phyloP scores from a whole-genome alignment of 371 early-diverging fungal genomes.

The Mycotypha africana region DNA sequence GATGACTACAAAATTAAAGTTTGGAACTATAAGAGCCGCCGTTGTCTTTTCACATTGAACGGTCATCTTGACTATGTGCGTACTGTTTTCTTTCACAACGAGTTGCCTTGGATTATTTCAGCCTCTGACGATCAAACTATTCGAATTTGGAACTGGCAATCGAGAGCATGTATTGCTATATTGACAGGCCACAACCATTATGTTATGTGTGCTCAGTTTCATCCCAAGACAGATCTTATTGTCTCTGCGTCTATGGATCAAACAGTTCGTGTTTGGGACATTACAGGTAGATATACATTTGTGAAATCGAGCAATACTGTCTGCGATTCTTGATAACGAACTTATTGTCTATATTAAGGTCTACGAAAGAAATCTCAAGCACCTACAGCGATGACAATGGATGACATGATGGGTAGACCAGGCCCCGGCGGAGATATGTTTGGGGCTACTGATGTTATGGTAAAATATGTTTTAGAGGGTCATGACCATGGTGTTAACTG shows the following conservation, averaged over 20 bases:
- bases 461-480: slow-evolving; percentile 98
- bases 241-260: slow-evolving; percentile 98
- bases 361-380: slow-evolving; percentile 78
- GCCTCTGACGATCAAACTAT: slow-evolving; percentile 99
- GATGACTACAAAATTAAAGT: slow-evolving; percentile 99
- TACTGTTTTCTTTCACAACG: slow-evolving; percentile 97
- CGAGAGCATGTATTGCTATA: slow-evolving; percentile 95
- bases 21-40: slow-evolving; percentile 98
- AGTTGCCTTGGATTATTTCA: slow-evolving; percentile 97
- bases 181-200: slow-evolving; percentile 99
- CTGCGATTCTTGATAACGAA: too few relatives aligned
- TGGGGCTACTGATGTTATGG: slow-evolving; percentile 91
- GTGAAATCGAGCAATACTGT: not conserved
- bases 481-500: slow-evolving; percentile 99
- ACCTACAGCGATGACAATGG: slow-evolving; percentile 51
- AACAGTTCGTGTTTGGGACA: slow-evolving; percentile 99
- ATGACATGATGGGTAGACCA: slow-evolving; percentile 51
- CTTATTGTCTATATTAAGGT: slow-evolving; percentile 55
- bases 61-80: slow-evolving; percentile 99
- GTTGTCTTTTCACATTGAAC: slow-evolving; percentile 92
- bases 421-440: slow-evolving; percentile 83
- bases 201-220: slow-evolving; percentile 99
- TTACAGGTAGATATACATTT: slow-evolving; percentile 62
- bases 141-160: slow-evolving; percentile 99
- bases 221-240: slow-evolving; percentile 93